These are phyloP conservation scores for Hypoxylon sp. DNA, from an alignment of 2,329 filamentous ascomycete genomes.

Conservation along the genomic window DNA sequence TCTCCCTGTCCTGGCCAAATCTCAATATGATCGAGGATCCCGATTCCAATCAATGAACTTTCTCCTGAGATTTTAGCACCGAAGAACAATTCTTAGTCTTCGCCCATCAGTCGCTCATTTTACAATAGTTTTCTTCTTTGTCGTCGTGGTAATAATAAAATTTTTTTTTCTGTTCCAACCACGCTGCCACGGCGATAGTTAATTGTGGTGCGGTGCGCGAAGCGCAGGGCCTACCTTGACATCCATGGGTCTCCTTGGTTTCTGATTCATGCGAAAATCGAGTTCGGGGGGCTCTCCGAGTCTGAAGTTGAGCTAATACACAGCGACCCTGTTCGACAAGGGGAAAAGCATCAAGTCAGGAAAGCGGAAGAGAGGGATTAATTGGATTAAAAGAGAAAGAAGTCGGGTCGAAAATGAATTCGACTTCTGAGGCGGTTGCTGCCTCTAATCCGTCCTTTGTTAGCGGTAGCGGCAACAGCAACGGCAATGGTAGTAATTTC, in stretches of 20 bases:
- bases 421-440: conserved; percentile 22
- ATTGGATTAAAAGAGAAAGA: conserved; percentile 7
- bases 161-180: conserved; percentile 12
- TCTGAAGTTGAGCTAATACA: conserved; percentile 26
- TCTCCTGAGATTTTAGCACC: conserved; percentile 32
- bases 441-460: conserved; percentile 20
- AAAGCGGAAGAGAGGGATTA: not conserved
- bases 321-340: conserved; percentile 16
- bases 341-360: not conserved
- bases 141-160: conserved; percentile 1
- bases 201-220: conserved; percentile 4
- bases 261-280: conserved; percentile 28
- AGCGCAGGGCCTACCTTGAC: conserved; percentile 15
- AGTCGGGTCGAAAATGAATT: conserved; percentile 31
- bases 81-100: conserved; percentile 26
- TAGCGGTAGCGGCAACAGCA: conserved; percentile 15
- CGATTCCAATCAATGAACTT: conserved; percentile 27
- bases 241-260: conserved; percentile 30
- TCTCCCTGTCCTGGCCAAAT: conserved; percentile 31
- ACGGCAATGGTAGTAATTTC: conserved; percentile 13
- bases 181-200: conserved; percentile 7
- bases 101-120: conserved; percentile 32
- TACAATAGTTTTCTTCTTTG: conserved; percentile 10
- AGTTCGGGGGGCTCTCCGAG: conserved; percentile 26
- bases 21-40: conserved; percentile 37